Evolutionary conservation across 495 filamentous ascomycete species (phyloP), one percentile per base, ranked within the genome.

Genomic region (Xylaria venustula): DNA sequence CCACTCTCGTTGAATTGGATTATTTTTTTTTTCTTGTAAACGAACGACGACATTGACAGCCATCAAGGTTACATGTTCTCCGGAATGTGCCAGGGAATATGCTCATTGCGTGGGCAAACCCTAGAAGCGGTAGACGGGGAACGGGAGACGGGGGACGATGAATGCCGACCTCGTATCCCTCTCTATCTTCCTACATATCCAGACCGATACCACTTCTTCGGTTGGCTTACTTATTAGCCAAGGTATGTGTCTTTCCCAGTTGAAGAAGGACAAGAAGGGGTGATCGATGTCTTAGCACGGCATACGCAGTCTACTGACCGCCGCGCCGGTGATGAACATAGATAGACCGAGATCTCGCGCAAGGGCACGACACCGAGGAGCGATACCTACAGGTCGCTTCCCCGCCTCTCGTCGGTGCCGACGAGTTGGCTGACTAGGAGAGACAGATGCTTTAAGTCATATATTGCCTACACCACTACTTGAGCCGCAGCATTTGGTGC

Each of bases 51-150:
- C n/a, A n/a, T n/a, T n/a, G n/a, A n/a, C n/a, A n/a, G n/a, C n/a
- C n/a, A n/a, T n/a, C 37, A 59, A 59, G 56, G 56, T 59, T 59
- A 40, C 5, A 37, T 8, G 12, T 41, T n/a, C n/a, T n/a, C 34
- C 36, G 17, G 46, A 32, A 28, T 47, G 46, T 40, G 19, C 28
- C 54, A 47, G 14, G 54, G 44, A 41, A 58, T n/a, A n/a, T n/a
- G 54, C 30, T 8, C 20, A 17, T 28, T 45, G 14, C 32, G n/a
- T 40, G 28, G n/a, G 42, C 22, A 42, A 40, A 59, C 50, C 56
- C 46, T 59, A 40, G 56, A 59, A 44, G 25, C 17, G 22, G n/a
- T 12, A 20, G 45, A 28, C 28, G 22, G 23, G 32, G 22, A 19
- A 49, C 46, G 19, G 22, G n/a, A n/a, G n/a, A n/a, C n/a, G n/a